Evolutionary conservation across 192 early-diverging fungal genomes (phyloP), one percentile per base, ranked within the genome.

Genomic region (Backusella macrospora): DNA sequence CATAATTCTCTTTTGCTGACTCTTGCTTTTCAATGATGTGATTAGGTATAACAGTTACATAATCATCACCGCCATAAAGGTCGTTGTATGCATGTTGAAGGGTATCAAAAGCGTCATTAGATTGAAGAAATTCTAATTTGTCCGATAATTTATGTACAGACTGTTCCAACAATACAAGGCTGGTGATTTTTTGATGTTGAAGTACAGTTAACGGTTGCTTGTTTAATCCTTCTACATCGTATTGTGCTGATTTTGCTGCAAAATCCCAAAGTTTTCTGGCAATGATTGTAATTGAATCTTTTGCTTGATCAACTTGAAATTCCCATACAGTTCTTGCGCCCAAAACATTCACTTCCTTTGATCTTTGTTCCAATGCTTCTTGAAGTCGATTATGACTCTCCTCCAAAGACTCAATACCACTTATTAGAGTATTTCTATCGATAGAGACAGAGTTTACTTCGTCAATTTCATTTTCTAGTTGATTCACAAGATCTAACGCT

Each of bases 381-480:
- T 55, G 39, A 13, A 81, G 59, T 10, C 62, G 46, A 26, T 64
- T 16, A 23, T 72, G 62, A 26, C 71, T 40, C 29, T 48, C 49
- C 23, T 75, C 74, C 43, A 80, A 49, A 4, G 55, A 37, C 7
- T 77, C 75, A 18, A 81, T 59, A 62, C 73, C 69, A 49, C 47
- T 43, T 3, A 77, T 55, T 37, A 78, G 52, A 6, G 73, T 71
- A 38, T 71, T 68, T 52, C 73, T 62, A 59, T 81, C 80, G 26
- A 81, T 64, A 3, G 76, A 74, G 6, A 78, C 48, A 3, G 80
- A 67, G 46, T 74, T 74, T 9, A 70, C 46, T 7, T 47, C 67
- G 18, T 77, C 80, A 16, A 81, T 76, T 46, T 77, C 80, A 18
- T 59, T 65, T 46, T 78, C 75, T 0, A 77, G 39, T 23, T 42